phyloP scores from a whole-genome alignment of 306 rosid species.

The Adenanthera pavonina region DNA sequence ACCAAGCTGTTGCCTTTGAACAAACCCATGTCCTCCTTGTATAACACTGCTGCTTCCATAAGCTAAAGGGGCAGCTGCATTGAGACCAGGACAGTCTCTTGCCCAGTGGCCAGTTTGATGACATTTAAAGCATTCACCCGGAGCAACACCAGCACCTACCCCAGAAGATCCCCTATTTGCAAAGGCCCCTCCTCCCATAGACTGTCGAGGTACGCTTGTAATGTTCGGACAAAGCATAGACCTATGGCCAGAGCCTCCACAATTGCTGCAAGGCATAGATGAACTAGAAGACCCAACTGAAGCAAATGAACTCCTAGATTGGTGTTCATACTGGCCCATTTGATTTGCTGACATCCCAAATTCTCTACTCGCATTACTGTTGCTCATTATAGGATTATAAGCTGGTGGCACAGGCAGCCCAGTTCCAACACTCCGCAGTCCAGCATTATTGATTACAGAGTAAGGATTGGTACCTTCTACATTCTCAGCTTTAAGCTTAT shows the following conservation, averaged over 20 bases:
- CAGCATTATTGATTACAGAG: conserved; percentile 41
- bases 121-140: conserved; percentile 84
- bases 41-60: conserved; percentile 58
- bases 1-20: conserved; percentile 49
- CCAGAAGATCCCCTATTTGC: conserved; percentile 53
- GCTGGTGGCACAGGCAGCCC: conserved; percentile 47
- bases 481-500: conserved; percentile 55
- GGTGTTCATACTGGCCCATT: conserved; percentile 61
- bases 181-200: conserved; percentile 61
- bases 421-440: conserved; percentile 41
- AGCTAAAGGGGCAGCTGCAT: conserved; percentile 49
- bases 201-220: conserved; percentile 48
- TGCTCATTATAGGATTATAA: conserved; percentile 41
- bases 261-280: conserved; percentile 59
- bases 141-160: conserved; percentile 24
- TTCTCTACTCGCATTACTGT: conserved; percentile 52
- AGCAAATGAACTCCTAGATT: conserved; percentile 47
- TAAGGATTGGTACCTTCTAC: conserved; percentile 44
- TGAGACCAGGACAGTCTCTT: conserved; percentile 71
- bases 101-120: conserved; percentile 86
- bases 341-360: conserved; percentile 55
- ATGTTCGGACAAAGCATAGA: conserved; percentile 64
- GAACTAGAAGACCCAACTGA: conserved; percentile 46
- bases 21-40: conserved; percentile 62
- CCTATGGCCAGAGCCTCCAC: conserved; percentile 80